Base-by-base conservation (phyloP, 2,329 filamentous ascomycete species). In the Arthrobotrys iridis region DNA sequence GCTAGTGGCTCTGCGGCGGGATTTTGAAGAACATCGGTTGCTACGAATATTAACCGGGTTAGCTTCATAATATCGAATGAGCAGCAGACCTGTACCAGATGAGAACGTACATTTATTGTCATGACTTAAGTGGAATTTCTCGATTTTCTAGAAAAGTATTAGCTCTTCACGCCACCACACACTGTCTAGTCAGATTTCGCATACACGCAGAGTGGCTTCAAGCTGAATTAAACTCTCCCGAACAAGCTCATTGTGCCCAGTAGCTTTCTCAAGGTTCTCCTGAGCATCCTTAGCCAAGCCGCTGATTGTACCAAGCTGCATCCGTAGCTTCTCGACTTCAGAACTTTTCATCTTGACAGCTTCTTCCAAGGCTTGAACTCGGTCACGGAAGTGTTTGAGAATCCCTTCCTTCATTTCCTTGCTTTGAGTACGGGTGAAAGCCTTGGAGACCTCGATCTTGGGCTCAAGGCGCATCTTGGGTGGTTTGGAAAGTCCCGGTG, bases 361-460 rank as follows among this genome's bases (percentile, higher is more conserved):
- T 15, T 26, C 35, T 7, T 63, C 45, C 13, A 75, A 18, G 18
- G 62, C 50, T 1, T 55, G n/a, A 35, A 75, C 67, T 2, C 63
- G 46, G 18, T 64, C 10, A 20, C 62, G 45, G 40, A 68, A 59
- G 30, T 43, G 37, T 11, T 22, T n/a, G n/a, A 68, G 13, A 15
- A 75, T 45, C 18, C 41, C 57, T 40, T 28, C 57, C 24, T 59
- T 63, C 71, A 75, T 57, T 15, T 45, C 58, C 20, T 68, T 52
- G 20, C 28, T 40, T 15, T 40, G 43, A n/a, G 11, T 22, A 26
- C 60, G 70, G 35, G 7, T 37, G 3, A 24, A 58, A 15, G 28
- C 18, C 18, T 48, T 40, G 11, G 45, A 66, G 30, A 30, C 26
- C 24, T 55, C 15, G 33, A 65, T 15, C 7, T 52, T 55, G 30